Conservation (phyloP, 1,284 basidiomycete species). For the Boletellus deceptivus region DNA sequence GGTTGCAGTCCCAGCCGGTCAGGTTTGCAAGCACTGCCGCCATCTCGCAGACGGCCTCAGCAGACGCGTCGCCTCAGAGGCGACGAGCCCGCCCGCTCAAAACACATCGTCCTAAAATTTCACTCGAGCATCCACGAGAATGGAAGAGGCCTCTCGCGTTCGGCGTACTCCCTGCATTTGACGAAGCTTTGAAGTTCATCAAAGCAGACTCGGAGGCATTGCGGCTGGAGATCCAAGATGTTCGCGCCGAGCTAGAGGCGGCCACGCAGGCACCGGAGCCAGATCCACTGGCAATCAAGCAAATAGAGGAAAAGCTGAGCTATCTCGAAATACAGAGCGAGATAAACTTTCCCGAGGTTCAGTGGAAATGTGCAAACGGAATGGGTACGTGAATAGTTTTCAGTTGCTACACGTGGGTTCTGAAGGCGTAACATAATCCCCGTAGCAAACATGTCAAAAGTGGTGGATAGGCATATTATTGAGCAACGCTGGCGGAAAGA, state of each 20-base stretch:
- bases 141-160: slow-evolving; percentile 67
- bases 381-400: slow-evolving; percentile 53
- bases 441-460: slow-evolving; percentile 60
- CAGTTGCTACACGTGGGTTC: neutral
- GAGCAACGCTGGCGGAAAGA: slow-evolving; percentile 86
- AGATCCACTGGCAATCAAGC: slow-evolving; percentile 38
- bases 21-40: slow-evolving; percentile 8
- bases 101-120: slow-evolving; percentile 48
- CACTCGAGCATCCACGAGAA: slow-evolving; percentile 47
- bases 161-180: slow-evolving; percentile 78
- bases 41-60: neutral
- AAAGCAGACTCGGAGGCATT: slow-evolving; percentile 45
- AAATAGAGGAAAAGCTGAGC: slow-evolving; percentile 42
- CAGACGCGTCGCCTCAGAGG: slow-evolving; percentile 1
- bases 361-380: slow-evolving; percentile 76
- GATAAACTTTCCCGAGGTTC: slow-evolving; percentile 74
- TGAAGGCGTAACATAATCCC: neutral
- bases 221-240: slow-evolving; percentile 44
- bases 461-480: slow-evolving; percentile 76
- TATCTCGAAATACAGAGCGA: slow-evolving; percentile 64
- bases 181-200: slow-evolving; percentile 74
- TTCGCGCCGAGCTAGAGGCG: slow-evolving; percentile 37
- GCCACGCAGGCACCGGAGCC: slow-evolving; percentile 32
- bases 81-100: slow-evolving; percentile 18
- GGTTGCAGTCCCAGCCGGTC: slow-evolving; percentile 4